phyloP scores from a whole-genome alignment of 2,329 filamentous ascomycete species.

The Fusarium hostae region DNA sequence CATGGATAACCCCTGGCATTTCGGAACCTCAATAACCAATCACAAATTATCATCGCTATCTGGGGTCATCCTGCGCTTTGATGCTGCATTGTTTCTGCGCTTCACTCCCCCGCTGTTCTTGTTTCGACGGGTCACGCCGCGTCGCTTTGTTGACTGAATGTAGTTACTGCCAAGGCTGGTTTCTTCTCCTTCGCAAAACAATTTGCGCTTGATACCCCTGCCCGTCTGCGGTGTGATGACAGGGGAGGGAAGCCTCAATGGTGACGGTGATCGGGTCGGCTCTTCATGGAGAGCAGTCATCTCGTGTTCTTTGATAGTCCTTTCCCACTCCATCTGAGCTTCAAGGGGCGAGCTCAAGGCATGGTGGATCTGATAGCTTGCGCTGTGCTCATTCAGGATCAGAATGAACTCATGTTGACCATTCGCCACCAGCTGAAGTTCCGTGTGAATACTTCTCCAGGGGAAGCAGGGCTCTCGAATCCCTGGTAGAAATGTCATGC shows the following conservation, averaged over 20 bases:
- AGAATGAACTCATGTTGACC: background rate
- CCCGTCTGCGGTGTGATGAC: background rate
- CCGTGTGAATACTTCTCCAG: background rate
- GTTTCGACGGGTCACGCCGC: background rate
- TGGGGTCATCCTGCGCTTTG: background rate
- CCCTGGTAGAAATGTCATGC: background rate
- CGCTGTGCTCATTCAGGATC: background rate
- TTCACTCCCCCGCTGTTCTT: background rate
- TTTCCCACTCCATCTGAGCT: conserved; percentile 8
- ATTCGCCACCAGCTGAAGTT: background rate
- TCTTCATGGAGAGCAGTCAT: background rate
- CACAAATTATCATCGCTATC: background rate
- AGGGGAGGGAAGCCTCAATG: background rate
- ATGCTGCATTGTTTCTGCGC: background rate
- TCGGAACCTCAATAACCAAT: background rate
- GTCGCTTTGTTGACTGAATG: background rate
- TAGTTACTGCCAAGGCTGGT: background rate
- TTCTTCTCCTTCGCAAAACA: background rate
- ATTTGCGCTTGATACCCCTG: background rate
- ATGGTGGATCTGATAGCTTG: background rate
- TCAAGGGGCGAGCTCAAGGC: background rate
- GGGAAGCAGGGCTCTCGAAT: background rate
- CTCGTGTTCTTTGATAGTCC: background rate
- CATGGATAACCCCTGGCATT: too few relatives aligned
- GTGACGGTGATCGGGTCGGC: conserved; percentile 1